Evolutionary conservation across 106 monocot genomes (phyloP).

Genomic region (Dendrobium huoshanense): DNA sequence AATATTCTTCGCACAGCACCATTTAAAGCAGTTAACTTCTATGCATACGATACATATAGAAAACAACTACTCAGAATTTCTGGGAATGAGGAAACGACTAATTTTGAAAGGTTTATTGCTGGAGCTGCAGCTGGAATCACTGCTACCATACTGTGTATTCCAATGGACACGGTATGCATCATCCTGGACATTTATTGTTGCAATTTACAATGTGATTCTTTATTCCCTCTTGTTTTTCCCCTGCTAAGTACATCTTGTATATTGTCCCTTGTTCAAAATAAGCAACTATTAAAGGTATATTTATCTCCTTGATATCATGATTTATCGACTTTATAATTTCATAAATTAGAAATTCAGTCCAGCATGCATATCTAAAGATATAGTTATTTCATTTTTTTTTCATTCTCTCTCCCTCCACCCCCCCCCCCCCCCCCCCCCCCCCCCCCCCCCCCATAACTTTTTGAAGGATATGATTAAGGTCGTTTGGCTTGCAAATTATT

Average conservation of each 20-base stretch:
- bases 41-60: slow-evolving; percentile 91
- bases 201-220: not conserved
- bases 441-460: not conserved
- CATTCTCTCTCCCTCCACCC: too few relatives aligned
- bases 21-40: slow-evolving; percentile 96
- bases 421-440: too few relatives aligned
- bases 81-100: slow-evolving; percentile 86
- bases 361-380: too few relatives aligned
- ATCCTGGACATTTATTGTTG: slow-evolving; percentile 2
- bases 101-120: slow-evolving; percentile 82
- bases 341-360: too few relatives aligned
- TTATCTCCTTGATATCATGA: not conserved
- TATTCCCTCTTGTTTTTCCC: not conserved
- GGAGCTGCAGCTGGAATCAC: slow-evolving; percentile 94
- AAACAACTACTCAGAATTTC: slow-evolving; percentile 69
- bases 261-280: not conserved
- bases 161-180: slow-evolving; percentile 86
- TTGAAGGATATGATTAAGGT: not conserved
- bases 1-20: slow-evolving; percentile 99
- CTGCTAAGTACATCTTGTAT: not conserved
- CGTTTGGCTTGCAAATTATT: slow-evolving; percentile 1
- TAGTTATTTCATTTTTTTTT: too few relatives aligned
- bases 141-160: slow-evolving; percentile 85
- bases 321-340: too few relatives aligned
- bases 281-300: not conserved